These are phyloP conservation scores for Penicillium sp. DNA, from an alignment of 2,329 filamentous ascomycete genomes.

Conservation along the genomic window DNA sequence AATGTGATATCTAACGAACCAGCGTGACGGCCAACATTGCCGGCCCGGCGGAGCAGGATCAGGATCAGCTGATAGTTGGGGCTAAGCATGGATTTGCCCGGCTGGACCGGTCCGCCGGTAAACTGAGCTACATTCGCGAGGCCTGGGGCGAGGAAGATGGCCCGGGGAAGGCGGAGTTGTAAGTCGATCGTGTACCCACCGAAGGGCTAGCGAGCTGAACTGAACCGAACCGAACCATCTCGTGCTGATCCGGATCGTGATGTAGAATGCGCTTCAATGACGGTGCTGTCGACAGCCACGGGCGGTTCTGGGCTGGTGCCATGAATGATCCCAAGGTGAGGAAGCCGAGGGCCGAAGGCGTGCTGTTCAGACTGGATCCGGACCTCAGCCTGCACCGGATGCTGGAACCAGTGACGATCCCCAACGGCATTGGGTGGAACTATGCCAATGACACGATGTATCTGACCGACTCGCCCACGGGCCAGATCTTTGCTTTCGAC, in stretches of 20 bases:
- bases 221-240: constrained; percentile 7
- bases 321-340: constrained; percentile 81
- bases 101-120: constrained; percentile 66
- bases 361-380: constrained; percentile 72
- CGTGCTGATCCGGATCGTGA: not conserved
- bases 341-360: constrained; percentile 60
- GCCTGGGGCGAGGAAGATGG: constrained; percentile 59
- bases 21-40: constrained; percentile 80
- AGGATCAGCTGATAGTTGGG: constrained; percentile 74
- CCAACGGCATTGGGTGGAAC: constrained; percentile 85
- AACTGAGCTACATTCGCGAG: constrained; percentile 61
- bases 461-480: constrained; percentile 77
- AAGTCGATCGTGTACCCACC: constrained; percentile 25
- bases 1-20: constrained; percentile 35
- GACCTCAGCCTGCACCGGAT: constrained; percentile 64
- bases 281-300: constrained; percentile 77
- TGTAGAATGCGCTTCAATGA: constrained; percentile 71
- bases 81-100: constrained; percentile 83
- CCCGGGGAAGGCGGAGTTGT: constrained; percentile 52
- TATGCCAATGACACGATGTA: constrained; percentile 74
- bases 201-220: too few relatives aligned
- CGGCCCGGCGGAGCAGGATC: constrained; percentile 51
- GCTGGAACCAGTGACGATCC: constrained; percentile 71
- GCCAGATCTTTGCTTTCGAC: constrained; percentile 74
- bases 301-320: constrained; percentile 81